phyloP scores from a whole-genome alignment of 169 alveolate genomes.

The Cryptosporidium tyzzeri region DNA sequence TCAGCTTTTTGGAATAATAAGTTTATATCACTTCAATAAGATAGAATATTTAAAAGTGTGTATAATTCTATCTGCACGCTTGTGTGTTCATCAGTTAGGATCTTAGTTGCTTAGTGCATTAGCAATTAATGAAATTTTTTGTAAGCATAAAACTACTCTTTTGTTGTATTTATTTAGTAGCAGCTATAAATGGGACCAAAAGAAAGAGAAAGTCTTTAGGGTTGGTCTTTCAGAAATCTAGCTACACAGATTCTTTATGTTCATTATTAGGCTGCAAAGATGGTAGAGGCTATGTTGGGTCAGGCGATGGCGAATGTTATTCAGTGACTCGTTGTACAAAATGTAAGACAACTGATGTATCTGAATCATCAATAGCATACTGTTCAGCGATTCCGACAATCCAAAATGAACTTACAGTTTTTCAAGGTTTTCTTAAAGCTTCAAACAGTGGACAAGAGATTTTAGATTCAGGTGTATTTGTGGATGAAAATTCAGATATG shows the following conservation, averaged over 20 bases:
- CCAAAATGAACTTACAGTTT: slow-evolving; percentile 11
- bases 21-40: not conserved
- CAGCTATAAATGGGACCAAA: slow-evolving; percentile 22
- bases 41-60: slow-evolving; percentile 14
- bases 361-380: not conserved
- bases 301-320: slow-evolving; percentile 41
- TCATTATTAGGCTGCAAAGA: slow-evolving; percentile 21
- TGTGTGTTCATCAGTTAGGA: slow-evolving; percentile 3
- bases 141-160: slow-evolving; percentile 1
- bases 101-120: slow-evolving; percentile 1
- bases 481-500: not conserved
- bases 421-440: slow-evolving; percentile 15
- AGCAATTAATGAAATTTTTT: slow-evolving; percentile 20
- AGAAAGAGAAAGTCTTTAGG: slow-evolving; percentile 4
- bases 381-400: slow-evolving; percentile 35
- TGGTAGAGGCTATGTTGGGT: slow-evolving; percentile 31
- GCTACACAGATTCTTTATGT: not conserved
- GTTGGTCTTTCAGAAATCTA: slow-evolving; percentile 3
- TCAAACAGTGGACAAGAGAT: not conserved
- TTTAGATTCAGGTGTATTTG: not conserved
- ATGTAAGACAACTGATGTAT: not conserved
- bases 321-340: slow-evolving; percentile 38
- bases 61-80: slow-evolving; percentile 27
- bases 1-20: not conserved
- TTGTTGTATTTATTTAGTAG: not conserved